These are phyloP conservation scores for Suillus weaverae DNA, from an alignment of 768 basidiomycete genomes.

Conservation along the genomic window DNA sequence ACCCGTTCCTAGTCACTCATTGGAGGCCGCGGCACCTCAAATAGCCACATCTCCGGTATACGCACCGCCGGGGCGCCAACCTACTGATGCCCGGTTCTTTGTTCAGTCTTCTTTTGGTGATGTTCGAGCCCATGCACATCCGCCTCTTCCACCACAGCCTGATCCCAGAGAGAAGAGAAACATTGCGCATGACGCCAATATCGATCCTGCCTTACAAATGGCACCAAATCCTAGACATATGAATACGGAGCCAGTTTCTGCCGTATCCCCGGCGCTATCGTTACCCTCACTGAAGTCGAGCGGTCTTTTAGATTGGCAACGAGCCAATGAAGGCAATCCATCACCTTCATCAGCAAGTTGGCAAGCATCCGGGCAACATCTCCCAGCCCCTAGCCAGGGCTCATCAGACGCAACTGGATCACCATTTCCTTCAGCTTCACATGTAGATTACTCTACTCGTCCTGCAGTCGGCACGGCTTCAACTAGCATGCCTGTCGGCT, in stretches of 20 bases:
- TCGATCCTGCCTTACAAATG: conserved; percentile 33
- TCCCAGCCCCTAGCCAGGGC: conserved; percentile 19
- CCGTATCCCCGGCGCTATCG: conserved; percentile 37
- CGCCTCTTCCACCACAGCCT: conserved; percentile 11
- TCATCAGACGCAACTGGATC: conserved; percentile 21
- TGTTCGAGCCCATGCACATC: conserved; percentile 15
- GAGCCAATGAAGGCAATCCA: conserved; percentile 11
- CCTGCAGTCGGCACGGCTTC: conserved; percentile 16
- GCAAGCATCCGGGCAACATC: conserved; percentile 26
- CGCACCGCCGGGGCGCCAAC: conserved; percentile 33
- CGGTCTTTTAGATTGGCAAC: conserved; percentile 60
- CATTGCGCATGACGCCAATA: conserved; percentile 26
- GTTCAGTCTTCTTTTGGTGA: conserved; percentile 22
- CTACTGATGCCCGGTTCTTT: conserved; percentile 38
- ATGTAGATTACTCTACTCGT: conserved; percentile 17
- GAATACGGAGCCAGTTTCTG: conserved; percentile 18
- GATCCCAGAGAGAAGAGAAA: conserved; percentile 30
- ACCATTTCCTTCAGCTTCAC: conserved; percentile 13
- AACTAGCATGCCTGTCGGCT: conserved; percentile 60
- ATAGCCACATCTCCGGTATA: conserved; percentile 30
- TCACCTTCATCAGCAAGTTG: conserved; percentile 18
- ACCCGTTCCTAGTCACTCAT: conserved; percentile 6
- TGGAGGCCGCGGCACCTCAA: conserved; percentile 19
- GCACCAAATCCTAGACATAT: conserved; percentile 23
- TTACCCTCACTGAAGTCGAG: conserved; percentile 76